Evolutionary conservation across 805 yeast species (phyloP).

Genomic region (Candida stauntonica): DNA sequence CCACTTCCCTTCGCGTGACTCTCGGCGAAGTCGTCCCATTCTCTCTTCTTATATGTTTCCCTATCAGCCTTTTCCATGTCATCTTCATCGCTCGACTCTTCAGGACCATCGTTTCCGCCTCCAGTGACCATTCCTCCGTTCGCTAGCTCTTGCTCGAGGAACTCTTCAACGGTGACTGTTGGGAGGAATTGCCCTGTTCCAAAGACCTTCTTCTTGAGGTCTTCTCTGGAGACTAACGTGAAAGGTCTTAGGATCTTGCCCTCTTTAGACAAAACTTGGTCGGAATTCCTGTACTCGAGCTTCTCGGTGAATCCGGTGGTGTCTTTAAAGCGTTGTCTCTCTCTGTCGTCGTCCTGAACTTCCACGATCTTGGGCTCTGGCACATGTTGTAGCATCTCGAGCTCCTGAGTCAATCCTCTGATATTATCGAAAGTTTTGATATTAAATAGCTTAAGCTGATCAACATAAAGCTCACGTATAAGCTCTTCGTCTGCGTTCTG

Average conservation of each 20-base stretch:
- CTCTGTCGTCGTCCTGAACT: slow-evolving; percentile 17
- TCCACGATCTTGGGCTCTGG: slow-evolving; percentile 30
- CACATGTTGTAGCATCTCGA: slow-evolving; percentile 52
- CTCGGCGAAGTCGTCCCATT: slow-evolving; percentile 94
- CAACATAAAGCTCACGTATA: slow-evolving; percentile 49
- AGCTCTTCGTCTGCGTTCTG: slow-evolving; percentile 57
- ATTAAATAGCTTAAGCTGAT: slow-evolving; percentile 49
- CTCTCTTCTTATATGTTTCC: slow-evolving; percentile 71
- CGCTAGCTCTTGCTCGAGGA: slow-evolving; percentile 76
- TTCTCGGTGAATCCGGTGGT: slow-evolving; percentile 58
- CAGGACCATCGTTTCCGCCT: slow-evolving; percentile 34
- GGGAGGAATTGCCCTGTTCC: slow-evolving; percentile 94
- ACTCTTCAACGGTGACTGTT: slow-evolving; percentile 91
- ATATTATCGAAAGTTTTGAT: slow-evolving; percentile 51
- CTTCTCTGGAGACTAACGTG: slow-evolving; percentile 60
- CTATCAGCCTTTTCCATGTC: slow-evolving; percentile 53
- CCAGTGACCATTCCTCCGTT: slow-evolving; percentile 73
- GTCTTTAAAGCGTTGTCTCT: slow-evolving; percentile 21
- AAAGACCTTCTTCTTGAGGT: slow-evolving; percentile 59
- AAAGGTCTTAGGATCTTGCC: slow-evolving; percentile 87
- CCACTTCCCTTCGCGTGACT: slow-evolving; percentile 86
- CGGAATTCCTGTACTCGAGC: slow-evolving; percentile 49
- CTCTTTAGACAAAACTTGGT: slow-evolving; percentile 51
- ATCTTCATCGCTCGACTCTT: slow-evolving; percentile 51
- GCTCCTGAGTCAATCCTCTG: slow-evolving; percentile 60